Evolutionary conservation across 345 rosid genomes (phyloP).

Genomic region (Angophora floribunda): DNA sequence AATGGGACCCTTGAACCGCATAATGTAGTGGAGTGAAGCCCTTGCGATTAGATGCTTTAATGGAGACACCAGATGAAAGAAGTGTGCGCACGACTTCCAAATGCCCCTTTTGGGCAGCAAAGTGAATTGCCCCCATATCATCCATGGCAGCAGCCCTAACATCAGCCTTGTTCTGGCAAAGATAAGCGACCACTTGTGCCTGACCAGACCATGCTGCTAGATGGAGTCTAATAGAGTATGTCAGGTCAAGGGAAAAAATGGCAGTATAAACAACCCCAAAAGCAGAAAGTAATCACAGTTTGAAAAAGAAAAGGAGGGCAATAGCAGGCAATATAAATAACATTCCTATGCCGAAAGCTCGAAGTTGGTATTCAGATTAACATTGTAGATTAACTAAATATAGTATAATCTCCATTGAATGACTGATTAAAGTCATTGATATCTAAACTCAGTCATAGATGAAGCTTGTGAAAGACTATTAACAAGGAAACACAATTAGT

Average conservation of each 20-base stretch:
- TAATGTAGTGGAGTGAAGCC: slow-evolving; percentile 88
- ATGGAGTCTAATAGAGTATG: slow-evolving; percentile 48
- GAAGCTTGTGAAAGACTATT: neutral
- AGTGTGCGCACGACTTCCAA: slow-evolving; percentile 61
- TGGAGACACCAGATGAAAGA: slow-evolving; percentile 52
- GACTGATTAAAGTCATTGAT: neutral
- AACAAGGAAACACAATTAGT: neutral
- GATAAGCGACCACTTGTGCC: slow-evolving; percentile 54
- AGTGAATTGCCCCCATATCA: slow-evolving; percentile 95
- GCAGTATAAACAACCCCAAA: neutral
- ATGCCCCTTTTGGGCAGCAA: slow-evolving; percentile 95
- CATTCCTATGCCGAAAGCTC: neutral
- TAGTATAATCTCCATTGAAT: neutral
- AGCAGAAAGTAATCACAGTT: neutral
- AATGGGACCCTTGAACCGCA: slow-evolving; percentile 86
- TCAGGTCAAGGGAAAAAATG: slow-evolving; percentile 32
- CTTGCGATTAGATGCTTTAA: slow-evolving; percentile 65
- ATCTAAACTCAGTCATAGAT: neutral
- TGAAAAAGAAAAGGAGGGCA: neutral
- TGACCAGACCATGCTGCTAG: slow-evolving; percentile 98
- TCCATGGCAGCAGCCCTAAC: slow-evolving; percentile 95
- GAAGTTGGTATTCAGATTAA: neutral
- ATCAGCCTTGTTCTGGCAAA: slow-evolving; percentile 92
- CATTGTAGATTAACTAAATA: neutral
- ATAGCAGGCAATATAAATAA: neutral